phyloP scores from a whole-genome alignment of 495 filamentous ascomycete species.

The Gamarada debralockiae region DNA sequence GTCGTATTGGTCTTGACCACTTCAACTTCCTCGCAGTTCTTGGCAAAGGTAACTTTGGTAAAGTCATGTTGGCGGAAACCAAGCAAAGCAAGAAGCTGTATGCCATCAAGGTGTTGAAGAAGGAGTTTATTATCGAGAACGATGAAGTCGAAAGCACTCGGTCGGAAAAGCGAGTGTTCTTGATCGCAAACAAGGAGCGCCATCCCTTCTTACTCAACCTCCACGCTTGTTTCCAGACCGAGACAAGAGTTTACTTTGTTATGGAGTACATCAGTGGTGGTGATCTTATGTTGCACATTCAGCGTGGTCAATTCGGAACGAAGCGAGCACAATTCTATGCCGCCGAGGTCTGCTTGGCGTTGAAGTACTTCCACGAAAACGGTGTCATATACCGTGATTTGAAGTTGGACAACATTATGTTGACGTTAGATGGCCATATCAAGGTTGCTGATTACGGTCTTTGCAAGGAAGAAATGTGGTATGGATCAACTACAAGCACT shows the following conservation, averaged over 20 bases:
- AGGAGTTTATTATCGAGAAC: slow-evolving; percentile 99
- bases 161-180: slow-evolving; percentile 95
- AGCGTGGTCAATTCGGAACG: slow-evolving; percentile 90
- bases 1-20: slow-evolving; percentile 90
- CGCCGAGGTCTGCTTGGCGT: slow-evolving; percentile 90
- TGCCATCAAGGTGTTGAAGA: slow-evolving; percentile 99
- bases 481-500: slow-evolving; percentile 91
- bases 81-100: slow-evolving; percentile 89
- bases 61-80: slow-evolving; percentile 98
- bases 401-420: slow-evolving; percentile 97
- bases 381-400: slow-evolving; percentile 99
- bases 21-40: slow-evolving; percentile 99
- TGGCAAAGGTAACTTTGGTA: slow-evolving; percentile 99
- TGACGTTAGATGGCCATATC: slow-evolving; percentile 96
- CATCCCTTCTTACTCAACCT: slow-evolving; percentile 95
- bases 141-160: slow-evolving; percentile 99
- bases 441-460: slow-evolving; percentile 98
- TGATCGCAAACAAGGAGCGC: slow-evolving; percentile 95
- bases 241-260: slow-evolving; percentile 98
- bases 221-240: slow-evolving; percentile 98
- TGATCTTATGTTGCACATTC: slow-evolving; percentile 99
- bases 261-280: slow-evolving; percentile 99
- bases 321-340: slow-evolving; percentile 99
- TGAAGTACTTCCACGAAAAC: slow-evolving; percentile 99
- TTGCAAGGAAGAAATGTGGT: slow-evolving; percentile 99